Percentiles rank a stretch among this genome's conserved stretches.
phyloP scores from a whole-genome alignment of 495 filamentous ascomycete genomes.

The Penicillium psychrofluorescens region DNA sequence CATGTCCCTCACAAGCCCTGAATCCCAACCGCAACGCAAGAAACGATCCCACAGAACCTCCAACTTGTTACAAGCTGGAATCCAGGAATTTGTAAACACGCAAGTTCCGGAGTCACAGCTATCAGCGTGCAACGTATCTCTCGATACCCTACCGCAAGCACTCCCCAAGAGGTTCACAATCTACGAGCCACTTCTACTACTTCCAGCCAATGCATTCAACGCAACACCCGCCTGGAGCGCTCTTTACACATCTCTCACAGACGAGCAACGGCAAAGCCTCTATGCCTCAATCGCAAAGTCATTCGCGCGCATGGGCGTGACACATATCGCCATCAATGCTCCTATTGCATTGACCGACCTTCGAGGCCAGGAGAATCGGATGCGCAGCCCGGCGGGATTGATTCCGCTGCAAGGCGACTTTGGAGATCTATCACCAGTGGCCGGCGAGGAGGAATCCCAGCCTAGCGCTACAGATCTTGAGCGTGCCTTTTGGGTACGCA shows the following conservation, averaged over 20 bases:
- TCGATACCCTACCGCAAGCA: conserved; percentile 14
- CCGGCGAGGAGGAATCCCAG: conserved; percentile 11
- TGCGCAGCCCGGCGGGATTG: conserved; percentile 58
- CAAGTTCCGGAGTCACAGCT: conserved; percentile 10
- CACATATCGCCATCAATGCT: conserved; percentile 67
- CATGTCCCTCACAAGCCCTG: background rate
- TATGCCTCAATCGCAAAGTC: conserved; percentile 37
- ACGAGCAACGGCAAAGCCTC: conserved; percentile 35
- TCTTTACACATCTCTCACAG: conserved; percentile 26
- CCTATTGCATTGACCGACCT: conserved; percentile 44
- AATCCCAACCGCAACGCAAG: background rate
- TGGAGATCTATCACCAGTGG: conserved; percentile 22
- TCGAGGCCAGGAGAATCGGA: conserved; percentile 47
- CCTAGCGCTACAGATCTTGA: conserved; percentile 43
- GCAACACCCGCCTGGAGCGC: conserved; percentile 34
- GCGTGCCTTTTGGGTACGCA: conserved; percentile 64
- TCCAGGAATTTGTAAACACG: conserved; percentile 20
- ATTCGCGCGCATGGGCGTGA: conserved; percentile 37
- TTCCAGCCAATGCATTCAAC: conserved; percentile 54
- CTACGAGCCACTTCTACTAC: conserved; percentile 63
- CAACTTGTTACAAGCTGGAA: conserved; percentile 27
- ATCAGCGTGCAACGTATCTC: conserved; percentile 4
- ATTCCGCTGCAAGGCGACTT: conserved; percentile 61
- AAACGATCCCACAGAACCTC: conserved; percentile 8
- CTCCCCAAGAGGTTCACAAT: conserved; percentile 61